Evolutionary conservation across 441 rosid genomes (phyloP).

Genomic region (Adansonia grandidieri): DNA sequence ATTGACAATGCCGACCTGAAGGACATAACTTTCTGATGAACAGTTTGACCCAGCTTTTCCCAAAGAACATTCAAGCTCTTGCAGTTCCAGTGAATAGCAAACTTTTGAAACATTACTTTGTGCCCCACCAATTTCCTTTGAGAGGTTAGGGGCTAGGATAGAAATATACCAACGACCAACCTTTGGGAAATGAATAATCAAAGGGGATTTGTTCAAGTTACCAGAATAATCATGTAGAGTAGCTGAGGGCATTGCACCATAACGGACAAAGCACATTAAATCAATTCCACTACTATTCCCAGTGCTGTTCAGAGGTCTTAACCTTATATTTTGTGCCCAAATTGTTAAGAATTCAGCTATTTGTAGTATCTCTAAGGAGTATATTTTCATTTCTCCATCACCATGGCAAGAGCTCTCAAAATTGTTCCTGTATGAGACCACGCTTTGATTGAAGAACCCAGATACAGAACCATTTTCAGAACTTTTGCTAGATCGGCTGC

Average conservation of each 20-base stretch:
- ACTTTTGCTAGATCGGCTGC: conserved; percentile 49
- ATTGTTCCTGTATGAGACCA: conserved; percentile 61
- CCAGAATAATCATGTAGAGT: conserved; percentile 73
- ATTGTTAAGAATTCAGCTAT: conserved; percentile 63
- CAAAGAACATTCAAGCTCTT: conserved; percentile 65
- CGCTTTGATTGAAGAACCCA: conserved; percentile 38
- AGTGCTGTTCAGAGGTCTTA: conserved; percentile 36
- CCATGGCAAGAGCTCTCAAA: conserved; percentile 54
- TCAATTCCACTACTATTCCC: conserved; percentile 38
- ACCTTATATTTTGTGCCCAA: conserved; percentile 46
- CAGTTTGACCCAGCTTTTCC: conserved; percentile 87
- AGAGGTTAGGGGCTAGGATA: conserved; percentile 51
- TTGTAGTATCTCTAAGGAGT: conserved; percentile 62
- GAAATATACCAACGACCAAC: conserved; percentile 83
- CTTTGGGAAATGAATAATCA: conserved; percentile 68
- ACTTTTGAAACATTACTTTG: conserved; percentile 42
- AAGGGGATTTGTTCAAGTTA: conserved; percentile 55
- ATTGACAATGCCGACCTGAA: conserved; percentile 56
- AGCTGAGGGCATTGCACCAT: conserved; percentile 77
- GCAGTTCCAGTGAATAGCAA: conserved; percentile 73
- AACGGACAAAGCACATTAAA: conserved; percentile 71
- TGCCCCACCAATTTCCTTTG: conserved; percentile 44
- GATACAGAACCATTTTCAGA: conserved; percentile 33
- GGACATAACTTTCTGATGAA: conserved; percentile 61
- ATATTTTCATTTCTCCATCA: conserved; percentile 63